A percentile compares a stretch with the other conserved stretches of the same genome.
Evolutionary conservation across 805 yeast species (phyloP).

Genomic region (Tetrapisispora taiwanensis): DNA sequence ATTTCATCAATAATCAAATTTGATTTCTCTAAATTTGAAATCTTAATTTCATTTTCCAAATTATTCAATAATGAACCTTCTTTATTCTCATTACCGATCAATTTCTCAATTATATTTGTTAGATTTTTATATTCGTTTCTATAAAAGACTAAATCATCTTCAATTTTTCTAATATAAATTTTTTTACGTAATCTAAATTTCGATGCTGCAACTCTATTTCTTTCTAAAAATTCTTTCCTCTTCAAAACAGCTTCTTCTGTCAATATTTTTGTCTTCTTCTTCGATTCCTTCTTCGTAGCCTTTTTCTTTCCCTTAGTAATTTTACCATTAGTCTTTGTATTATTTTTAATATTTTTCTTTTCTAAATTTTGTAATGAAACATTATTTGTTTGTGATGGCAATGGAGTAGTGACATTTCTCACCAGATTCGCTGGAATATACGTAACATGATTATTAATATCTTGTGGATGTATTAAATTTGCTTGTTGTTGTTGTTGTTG

Average conservation of each 20-base stretch:
- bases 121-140: constrained; percentile 59
- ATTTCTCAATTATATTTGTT: constrained; percentile 8
- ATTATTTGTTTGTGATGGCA: too few relatives aligned
- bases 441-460: too few relatives aligned
- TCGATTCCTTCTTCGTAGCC: not conserved
- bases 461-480: not conserved
- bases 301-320: not conserved
- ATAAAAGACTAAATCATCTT: constrained; percentile 62
- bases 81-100: constrained; percentile 12
- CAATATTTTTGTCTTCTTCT: not conserved
- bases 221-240: constrained; percentile 66
- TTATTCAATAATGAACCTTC: constrained; percentile 4
- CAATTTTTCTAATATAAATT: constrained; percentile 74
- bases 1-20: not conserved
- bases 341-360: not conserved
- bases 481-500: not conserved
- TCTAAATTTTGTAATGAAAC: not conserved
- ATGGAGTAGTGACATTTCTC: too few relatives aligned
- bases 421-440: too few relatives aligned
- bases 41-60: not conserved
- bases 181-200: constrained; percentile 93
- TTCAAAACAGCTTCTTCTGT: constrained; percentile 4
- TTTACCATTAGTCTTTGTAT: not conserved
- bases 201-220: constrained; percentile 91
- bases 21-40: not conserved